Evolutionary conservation across 208 protist genomes (phyloP).

Genomic region (Leishmania tropica): DNA sequence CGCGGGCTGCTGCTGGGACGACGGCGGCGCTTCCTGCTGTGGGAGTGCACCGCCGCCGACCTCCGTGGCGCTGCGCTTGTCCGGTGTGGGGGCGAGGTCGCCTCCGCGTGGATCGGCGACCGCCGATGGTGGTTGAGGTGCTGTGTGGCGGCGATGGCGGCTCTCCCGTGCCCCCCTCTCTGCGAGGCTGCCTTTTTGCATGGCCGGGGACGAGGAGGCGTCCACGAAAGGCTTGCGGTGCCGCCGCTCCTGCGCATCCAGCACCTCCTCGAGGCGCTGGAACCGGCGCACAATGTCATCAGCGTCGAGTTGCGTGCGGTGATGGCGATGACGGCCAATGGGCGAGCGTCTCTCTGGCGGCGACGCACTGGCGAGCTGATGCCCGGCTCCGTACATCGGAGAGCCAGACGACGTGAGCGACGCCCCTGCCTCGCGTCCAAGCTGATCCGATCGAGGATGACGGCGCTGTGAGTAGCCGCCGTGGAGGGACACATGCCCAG

Average conservation of each 20-base stretch:
- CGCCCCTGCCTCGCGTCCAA: not conserved
- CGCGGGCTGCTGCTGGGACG: not conserved
- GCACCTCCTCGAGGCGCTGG: constrained; percentile 30
- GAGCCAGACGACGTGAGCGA: constrained; percentile 12
- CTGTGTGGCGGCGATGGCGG: not conserved
- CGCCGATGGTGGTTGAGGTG: not conserved
- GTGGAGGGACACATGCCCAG: constrained; percentile 14
- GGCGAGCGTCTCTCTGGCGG: not conserved
- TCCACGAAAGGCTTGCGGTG: constrained; percentile 1
- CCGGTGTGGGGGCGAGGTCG: not conserved
- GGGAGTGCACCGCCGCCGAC: not conserved
- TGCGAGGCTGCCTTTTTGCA: not conserved
- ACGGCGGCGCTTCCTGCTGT: not conserved
- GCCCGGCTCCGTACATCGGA: constrained; percentile 1
- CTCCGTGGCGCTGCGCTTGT: not conserved
- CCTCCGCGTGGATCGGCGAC: not conserved
- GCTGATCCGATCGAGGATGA: constrained; percentile 2
- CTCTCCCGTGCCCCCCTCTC: not conserved
- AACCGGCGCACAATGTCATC: constrained; percentile 38
- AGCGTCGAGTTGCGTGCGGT: constrained; percentile 17
- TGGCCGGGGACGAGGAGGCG: not conserved
- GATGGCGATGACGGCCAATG: not conserved
- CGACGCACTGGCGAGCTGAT: not conserved
- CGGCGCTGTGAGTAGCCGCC: not conserved
- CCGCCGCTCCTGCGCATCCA: constrained; percentile 31